Percentiles rank a stretch among this genome's conserved stretches.
These are phyloP conservation scores for Colletotrichum coccodes DNA, from an alignment of 2,329 filamentous ascomycete species.

Conservation along the genomic window DNA sequence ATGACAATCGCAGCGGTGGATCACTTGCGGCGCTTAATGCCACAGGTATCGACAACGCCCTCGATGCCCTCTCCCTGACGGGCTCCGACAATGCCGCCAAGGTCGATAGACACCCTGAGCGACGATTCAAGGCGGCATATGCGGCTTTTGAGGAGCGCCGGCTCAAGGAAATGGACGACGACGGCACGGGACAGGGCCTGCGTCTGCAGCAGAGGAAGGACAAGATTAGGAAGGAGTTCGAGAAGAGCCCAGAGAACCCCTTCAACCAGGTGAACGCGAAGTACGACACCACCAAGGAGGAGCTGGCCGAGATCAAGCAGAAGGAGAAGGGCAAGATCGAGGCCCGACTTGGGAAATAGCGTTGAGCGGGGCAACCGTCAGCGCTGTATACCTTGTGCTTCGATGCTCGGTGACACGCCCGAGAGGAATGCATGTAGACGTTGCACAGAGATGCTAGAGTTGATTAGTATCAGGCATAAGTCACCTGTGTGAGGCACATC, in stretches of 20 bases:
- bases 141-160: slow-evolving; percentile 84
- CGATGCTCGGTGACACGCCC: background rate
- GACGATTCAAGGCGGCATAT: slow-evolving; percentile 87
- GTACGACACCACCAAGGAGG: slow-evolving; percentile 84
- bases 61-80: slow-evolving; percentile 83
- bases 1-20: slow-evolving; percentile 58
- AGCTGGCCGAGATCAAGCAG: slow-evolving; percentile 73
- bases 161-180: slow-evolving; percentile 85
- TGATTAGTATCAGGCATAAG: background rate
- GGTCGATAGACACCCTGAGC: slow-evolving; percentile 89
- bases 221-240: slow-evolving; percentile 89
- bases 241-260: slow-evolving; percentile 93
- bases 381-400: background rate
- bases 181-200: slow-evolving; percentile 78
- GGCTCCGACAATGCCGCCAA: slow-evolving; percentile 66
- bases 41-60: slow-evolving; percentile 90
- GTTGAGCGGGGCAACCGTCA: background rate
- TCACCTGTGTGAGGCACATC: slow-evolving; percentile 15
- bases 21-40: slow-evolving; percentile 75
- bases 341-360: slow-evolving; percentile 64
- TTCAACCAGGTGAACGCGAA: slow-evolving; percentile 85
- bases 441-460: background rate
- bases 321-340: slow-evolving; percentile 81
- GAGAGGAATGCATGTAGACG: background rate
- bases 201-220: slow-evolving; percentile 87